Conservation (phyloP, 2,329 filamentous ascomycete species). For the Talaromyces sp. region DNA sequence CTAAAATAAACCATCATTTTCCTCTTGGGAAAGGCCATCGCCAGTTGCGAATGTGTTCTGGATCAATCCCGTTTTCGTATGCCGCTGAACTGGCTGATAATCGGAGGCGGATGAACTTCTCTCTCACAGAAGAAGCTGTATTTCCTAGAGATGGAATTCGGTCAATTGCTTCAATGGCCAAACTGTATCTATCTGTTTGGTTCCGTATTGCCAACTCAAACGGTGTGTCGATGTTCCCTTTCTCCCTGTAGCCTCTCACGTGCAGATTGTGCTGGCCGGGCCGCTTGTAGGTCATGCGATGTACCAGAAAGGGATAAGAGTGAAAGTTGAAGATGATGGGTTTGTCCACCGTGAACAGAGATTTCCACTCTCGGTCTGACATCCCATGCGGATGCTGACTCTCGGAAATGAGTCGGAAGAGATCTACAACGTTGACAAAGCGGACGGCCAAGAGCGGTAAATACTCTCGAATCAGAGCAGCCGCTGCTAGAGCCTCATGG, state of each 20-base stretch:
- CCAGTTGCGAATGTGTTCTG: slow-evolving; percentile 62
- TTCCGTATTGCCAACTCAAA: slow-evolving; percentile 75
- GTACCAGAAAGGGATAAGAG: slow-evolving; percentile 75
- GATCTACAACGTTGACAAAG: slow-evolving; percentile 74
- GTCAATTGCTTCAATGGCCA: slow-evolving; percentile 74
- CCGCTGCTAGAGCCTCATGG: slow-evolving; percentile 69
- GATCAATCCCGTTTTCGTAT: slow-evolving; percentile 68
- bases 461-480: slow-evolving; percentile 66
- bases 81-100: slow-evolving; percentile 61
- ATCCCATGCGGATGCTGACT: slow-evolving; percentile 70
- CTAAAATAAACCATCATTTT: slow-evolving; percentile 10
- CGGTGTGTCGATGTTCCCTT: slow-evolving; percentile 79
- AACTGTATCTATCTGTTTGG: slow-evolving; percentile 69
- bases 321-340: slow-evolving; percentile 83
- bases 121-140: slow-evolving; percentile 57
- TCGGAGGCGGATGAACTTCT: slow-evolving; percentile 61
- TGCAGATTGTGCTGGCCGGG: slow-evolving; percentile 64
- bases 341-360: slow-evolving; percentile 67
- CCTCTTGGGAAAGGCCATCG: slow-evolving; percentile 51
- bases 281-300: slow-evolving; percentile 71
- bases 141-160: slow-evolving; percentile 60
- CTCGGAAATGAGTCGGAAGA: slow-evolving; percentile 72
- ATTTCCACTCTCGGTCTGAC: slow-evolving; percentile 59
- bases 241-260: slow-evolving; percentile 76
- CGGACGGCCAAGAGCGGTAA: slow-evolving; percentile 70